Percentiles rank a stretch among this genome's conserved stretches.
Evolutionary conservation across 176 grass and related monocot genomes (phyloP).

Genomic region (Saccharum spontaneum): DNA sequence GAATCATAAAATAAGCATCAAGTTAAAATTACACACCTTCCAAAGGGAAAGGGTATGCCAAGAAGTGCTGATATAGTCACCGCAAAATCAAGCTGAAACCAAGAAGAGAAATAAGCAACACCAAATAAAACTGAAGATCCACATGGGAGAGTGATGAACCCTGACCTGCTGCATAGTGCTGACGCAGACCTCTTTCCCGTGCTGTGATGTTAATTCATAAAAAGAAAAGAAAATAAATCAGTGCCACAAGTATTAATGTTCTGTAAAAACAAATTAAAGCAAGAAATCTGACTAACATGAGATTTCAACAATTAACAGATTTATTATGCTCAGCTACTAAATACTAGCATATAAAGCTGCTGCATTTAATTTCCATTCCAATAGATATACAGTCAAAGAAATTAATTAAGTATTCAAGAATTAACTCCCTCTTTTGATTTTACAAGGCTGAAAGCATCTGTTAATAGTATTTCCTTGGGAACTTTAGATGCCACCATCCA

Average conservation of each 20-base stretch:
- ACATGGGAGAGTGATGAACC: slow-evolving; percentile 8
- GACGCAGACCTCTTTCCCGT: slow-evolving; percentile 66
- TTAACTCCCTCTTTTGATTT: neutral
- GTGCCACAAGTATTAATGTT: slow-evolving; percentile 15
- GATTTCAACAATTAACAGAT: slow-evolving; percentile 3
- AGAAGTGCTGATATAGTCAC: slow-evolving; percentile 91
- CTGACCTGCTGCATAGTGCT: slow-evolving; percentile 90
- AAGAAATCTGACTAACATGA: slow-evolving; percentile 17
- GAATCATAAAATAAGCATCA: slow-evolving; percentile 23
- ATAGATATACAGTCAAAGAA: neutral
- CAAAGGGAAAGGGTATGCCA: slow-evolving; percentile 96
- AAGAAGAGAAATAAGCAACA: slow-evolving; percentile 42
- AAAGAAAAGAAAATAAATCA: slow-evolving; percentile 37
- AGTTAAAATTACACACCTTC: slow-evolving; percentile 62
- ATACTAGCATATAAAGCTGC: slow-evolving; percentile 10
- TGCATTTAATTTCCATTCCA: neutral
- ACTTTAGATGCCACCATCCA: neutral
- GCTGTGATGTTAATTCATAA: slow-evolving; percentile 55
- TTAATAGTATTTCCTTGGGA: neutral
- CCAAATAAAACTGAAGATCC: slow-evolving; percentile 23
- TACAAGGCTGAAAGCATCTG: neutral
- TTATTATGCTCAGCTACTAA: slow-evolving; percentile 5
- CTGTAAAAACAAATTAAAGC: slow-evolving; percentile 22
- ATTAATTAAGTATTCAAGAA: neutral
- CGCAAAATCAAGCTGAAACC: slow-evolving; percentile 89